Conservation (phyloP, 2,329 filamentous ascomycete species). For the Epichloe aotearoae region DNA sequence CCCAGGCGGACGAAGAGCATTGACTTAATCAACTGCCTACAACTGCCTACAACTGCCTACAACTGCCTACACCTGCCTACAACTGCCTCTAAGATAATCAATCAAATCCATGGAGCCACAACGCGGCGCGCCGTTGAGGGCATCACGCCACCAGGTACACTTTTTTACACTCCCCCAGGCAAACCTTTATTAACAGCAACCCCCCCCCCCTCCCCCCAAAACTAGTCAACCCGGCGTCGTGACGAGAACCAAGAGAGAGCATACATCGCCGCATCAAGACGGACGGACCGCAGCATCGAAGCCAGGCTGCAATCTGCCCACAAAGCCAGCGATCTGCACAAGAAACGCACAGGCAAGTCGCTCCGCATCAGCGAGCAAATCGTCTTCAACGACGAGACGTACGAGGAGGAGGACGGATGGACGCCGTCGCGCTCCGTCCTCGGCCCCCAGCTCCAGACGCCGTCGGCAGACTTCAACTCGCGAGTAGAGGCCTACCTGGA, state of each 20-base stretch:
- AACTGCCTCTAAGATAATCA: too few species aligned
- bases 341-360: conserved; percentile 69
- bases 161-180: too few species aligned
- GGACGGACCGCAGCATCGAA: conserved; percentile 77
- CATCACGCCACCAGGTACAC: neutral
- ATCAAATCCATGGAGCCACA: neutral
- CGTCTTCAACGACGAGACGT: conserved; percentile 86
- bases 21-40: too few species aligned
- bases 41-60: too few species aligned
- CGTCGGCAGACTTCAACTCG: neutral
- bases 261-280: conserved; percentile 80
- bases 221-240: neutral
- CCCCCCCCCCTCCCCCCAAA: too few species aligned
- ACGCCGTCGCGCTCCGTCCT: neutral
- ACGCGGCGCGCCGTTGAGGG: neutral
- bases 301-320: conserved; percentile 78
- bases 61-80: too few species aligned
- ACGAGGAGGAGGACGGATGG: conserved; percentile 70
- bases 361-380: conserved; percentile 76
- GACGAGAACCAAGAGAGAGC: conserved; percentile 78
- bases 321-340: conserved; percentile 83
- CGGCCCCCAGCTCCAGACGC: neutral
- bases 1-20: too few species aligned
- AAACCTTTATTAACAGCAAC: neutral
- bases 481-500: neutral